Percentiles rank a stretch among this genome's conserved stretches.
These are phyloP conservation scores for Suhomyces bokatorum DNA, from an alignment of 1,139 yeast genomes.

Conservation along the genomic window DNA sequence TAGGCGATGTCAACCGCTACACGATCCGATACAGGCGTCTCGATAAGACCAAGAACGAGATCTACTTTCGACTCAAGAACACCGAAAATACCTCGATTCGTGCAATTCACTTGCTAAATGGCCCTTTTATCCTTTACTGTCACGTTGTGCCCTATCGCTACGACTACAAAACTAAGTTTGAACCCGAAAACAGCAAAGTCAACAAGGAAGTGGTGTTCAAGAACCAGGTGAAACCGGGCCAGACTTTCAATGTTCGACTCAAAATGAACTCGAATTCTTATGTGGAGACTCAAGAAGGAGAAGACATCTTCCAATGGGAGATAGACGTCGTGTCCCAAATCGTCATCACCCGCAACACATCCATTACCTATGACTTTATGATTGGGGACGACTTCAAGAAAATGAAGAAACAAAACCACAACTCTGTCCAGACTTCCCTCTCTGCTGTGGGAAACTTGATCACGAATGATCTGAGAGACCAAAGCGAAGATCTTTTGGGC, in stretches of 20 bases:
- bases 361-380: constrained; percentile 21
- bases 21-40: constrained; percentile 27
- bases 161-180: constrained; percentile 31
- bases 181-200: constrained; percentile 25
- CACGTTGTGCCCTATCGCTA: constrained; percentile 59
- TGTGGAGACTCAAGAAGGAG: constrained; percentile 13
- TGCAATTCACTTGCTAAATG: constrained; percentile 56
- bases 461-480: background rate
- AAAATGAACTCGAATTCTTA: constrained; percentile 47
- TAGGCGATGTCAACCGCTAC: constrained; percentile 46
- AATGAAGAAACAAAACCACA: constrained; percentile 37
- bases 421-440: constrained; percentile 22
- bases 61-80: constrained; percentile 50
- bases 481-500: constrained; percentile 4
- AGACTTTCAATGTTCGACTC: constrained; percentile 51
- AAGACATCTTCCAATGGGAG: constrained; percentile 21
- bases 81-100: constrained; percentile 50
- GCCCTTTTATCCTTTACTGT: constrained; percentile 61
- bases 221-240: constrained; percentile 62
- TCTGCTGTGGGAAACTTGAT: constrained; percentile 15
- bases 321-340: constrained; percentile 27
- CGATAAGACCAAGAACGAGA: constrained; percentile 17
- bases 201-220: constrained; percentile 38
- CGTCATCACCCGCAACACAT: constrained; percentile 21
- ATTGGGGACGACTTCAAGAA: constrained; percentile 30